phyloP scores from a whole-genome alignment of 2,329 filamentous ascomycete genomes.

The Lachnellula arida region DNA sequence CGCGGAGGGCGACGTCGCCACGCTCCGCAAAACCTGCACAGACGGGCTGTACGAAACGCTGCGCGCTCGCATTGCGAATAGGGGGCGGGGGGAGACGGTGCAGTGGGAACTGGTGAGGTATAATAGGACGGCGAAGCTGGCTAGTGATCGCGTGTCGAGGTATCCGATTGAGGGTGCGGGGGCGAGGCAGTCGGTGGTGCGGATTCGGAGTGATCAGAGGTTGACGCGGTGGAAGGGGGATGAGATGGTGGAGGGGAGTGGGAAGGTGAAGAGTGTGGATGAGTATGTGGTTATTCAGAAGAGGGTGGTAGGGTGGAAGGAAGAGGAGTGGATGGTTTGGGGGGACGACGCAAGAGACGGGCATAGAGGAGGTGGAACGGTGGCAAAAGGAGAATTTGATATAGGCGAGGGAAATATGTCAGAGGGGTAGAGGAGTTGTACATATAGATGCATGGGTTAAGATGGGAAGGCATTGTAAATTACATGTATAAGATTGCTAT shows the following conservation, averaged over 20 bases:
- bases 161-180: conserved; percentile 41
- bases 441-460: too few relatives aligned
- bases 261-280: conserved; percentile 48
- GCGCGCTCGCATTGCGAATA: conserved; percentile 47
- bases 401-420: too few relatives aligned
- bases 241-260: conserved; percentile 42
- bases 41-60: conserved; percentile 49
- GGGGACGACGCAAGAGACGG: conserved; percentile 56
- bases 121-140: conserved; percentile 32
- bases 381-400: conserved; percentile 5
- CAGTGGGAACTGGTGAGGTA: conserved; percentile 53
- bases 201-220: conserved; percentile 52
- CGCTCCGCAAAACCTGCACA: conserved; percentile 50
- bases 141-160: conserved; percentile 49
- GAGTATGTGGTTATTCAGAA: conserved; percentile 63
- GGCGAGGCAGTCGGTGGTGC: conserved; percentile 57
- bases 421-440: too few relatives aligned
- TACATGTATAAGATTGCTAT: too few relatives aligned
- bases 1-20: conserved; percentile 50
- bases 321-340: conserved; percentile 58
- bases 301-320: conserved; percentile 39
- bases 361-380: conserved; percentile 31
- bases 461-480: too few relatives aligned
- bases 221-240: conserved; percentile 36
- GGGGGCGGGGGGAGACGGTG: conserved; percentile 41